Conservation (phyloP, 148 eudicot species). For the Arctostaphylos glauca region DNA sequence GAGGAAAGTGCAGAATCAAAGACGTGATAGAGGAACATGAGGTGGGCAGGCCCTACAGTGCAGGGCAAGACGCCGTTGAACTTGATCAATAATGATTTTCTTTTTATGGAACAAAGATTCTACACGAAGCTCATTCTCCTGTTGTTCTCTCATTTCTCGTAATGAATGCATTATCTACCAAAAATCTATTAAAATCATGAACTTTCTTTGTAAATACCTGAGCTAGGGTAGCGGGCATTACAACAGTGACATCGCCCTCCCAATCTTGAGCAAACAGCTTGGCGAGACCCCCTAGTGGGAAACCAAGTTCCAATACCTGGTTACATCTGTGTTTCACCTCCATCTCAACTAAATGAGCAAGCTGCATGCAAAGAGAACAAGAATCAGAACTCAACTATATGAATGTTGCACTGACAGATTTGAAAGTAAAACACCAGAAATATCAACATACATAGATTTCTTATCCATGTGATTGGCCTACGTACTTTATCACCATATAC, state of each 20-base stretch:
- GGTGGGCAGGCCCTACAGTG: neutral
- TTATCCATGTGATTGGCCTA: neutral
- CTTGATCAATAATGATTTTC: neutral
- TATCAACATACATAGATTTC: neutral
- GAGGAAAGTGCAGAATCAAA: neutral
- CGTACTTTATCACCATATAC: neutral
- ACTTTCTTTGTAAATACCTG: conserved; percentile 51
- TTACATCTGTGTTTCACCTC: conserved; percentile 96
- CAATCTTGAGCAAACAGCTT: conserved; percentile 98
- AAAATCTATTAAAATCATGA: neutral
- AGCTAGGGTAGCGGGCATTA: conserved; percentile 96
- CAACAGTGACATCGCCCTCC: conserved; percentile 99
- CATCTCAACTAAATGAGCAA: conserved; percentile 92
- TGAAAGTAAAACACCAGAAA: neutral
- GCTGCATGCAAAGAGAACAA: conserved; percentile 40
- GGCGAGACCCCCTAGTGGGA: conserved; percentile 82
- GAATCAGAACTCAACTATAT: neutral
- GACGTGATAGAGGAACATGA: neutral
- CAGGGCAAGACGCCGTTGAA: neutral
- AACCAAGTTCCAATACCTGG: conserved; percentile 92
- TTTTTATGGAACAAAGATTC: neutral
- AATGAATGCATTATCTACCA: neutral
- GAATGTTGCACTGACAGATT: neutral
- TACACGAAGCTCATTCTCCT: neutral
- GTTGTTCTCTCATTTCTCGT: neutral